Conservation (phyloP, 169 alveolate genomes). For the Amoebophrya sp. region DNA sequence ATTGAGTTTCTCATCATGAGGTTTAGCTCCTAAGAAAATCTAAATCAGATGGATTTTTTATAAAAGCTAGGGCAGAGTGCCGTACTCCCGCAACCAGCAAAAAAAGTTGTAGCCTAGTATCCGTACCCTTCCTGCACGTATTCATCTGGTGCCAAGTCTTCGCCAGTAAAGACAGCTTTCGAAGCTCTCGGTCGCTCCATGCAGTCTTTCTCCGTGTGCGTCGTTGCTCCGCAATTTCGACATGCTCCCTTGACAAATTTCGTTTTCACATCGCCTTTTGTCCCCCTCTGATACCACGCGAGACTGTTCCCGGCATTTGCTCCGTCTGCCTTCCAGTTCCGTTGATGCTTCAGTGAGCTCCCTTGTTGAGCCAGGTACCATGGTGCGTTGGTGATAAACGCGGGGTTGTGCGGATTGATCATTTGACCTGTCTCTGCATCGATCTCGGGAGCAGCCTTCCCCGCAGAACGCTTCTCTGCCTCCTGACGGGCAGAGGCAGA, state of each 20-base stretch:
- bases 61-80: no score
- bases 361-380: slow-evolving; percentile 53
- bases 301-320: neutral
- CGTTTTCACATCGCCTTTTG: slow-evolving; percentile 42
- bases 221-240: slow-evolving; percentile 96
- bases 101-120: neutral
- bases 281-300: slow-evolving; percentile 41
- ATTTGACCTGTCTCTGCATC: slow-evolving; percentile 42
- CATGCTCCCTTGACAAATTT: slow-evolving; percentile 78
- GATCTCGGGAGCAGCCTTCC: slow-evolving; percentile 45
- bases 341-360: slow-evolving; percentile 46
- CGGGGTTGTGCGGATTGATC: slow-evolving; percentile 59
- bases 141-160: slow-evolving; percentile 84
- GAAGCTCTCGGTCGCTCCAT: slow-evolving; percentile 91
- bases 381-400: slow-evolving; percentile 56
- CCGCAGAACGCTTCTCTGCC: slow-evolving; percentile 36
- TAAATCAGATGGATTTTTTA: no score
- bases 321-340: slow-evolving; percentile 46
- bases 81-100: neutral
- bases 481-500: neutral
- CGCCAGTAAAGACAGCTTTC: slow-evolving; percentile 88
- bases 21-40: no score
- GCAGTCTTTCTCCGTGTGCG: slow-evolving; percentile 93
- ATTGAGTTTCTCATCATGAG: no score
- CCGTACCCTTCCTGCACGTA: slow-evolving; percentile 56